Evolutionary conservation across 352 stramenopile genomes (phyloP), one percentile per base, ranked within the genome.

Genomic region (Pythium insidiosum): DNA sequence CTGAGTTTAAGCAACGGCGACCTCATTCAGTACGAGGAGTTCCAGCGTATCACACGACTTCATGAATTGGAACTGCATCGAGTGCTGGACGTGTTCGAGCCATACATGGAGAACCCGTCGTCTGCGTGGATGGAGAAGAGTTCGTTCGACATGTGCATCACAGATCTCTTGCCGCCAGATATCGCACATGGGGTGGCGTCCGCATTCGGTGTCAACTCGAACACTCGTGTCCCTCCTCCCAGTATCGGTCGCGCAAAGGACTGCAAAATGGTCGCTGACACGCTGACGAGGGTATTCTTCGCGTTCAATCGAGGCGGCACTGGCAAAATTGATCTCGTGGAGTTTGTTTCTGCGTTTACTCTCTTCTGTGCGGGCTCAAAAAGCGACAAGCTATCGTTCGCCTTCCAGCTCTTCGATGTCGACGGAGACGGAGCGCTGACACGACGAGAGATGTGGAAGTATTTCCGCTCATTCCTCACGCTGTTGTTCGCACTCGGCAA

Each of bases 361-460:
- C 75, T 98, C 5, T 84, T 98, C 20, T 97, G 80, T 39, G 87
- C 77, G 3, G 95, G 94, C 3, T 97, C 92, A 21, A 98, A 98
- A 57, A 98, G 88, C 43, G 86, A 92, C 29, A 98, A 98, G 45
- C 73, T 98, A 1, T 84, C 82, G 5, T 95, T 95, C 38, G 77
- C 82, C 1, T 96, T 87, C 47, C 67, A 67, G 9, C 38, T 95
- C n/a, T 98, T 98, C 53, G 93, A 97, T 51, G 63, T 74, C 22
- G 84, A 97, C 53, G 75, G 79, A 56, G 76, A 96, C 48, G 85
- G 89, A 5, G 78, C 76, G 12, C 63, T 98, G n/a, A 94, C 82
- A 10, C 68, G 76, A n/a, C 68, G 83, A 29, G 88, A 97, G 41
- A 90, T 97, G 62, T 93, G 73, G 58, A 90, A 87, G 42, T 98